Base-by-base conservation (phyloP, 345 rosid species). In the Stellera chamaejasme region DNA sequence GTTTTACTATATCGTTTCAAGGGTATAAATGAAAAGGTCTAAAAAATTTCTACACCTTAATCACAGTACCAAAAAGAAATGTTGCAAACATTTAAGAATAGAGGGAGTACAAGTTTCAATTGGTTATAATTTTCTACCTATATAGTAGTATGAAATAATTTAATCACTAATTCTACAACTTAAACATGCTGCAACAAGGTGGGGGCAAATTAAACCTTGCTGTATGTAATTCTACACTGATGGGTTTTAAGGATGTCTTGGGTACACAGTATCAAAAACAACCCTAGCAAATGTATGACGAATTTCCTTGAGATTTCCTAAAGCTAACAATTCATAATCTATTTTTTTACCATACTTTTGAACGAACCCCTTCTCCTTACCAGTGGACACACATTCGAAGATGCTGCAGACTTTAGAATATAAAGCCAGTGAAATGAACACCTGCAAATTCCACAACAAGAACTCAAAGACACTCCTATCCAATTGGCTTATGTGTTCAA, bases 211-310 rank as follows among this genome's bases (percentile, higher is more conserved):
- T 52, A 58, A 45, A 16, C 47, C 52, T 28, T 58, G 25, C 14
- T 14, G 11, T 5, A 50, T 32, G 7, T 28, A 42, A 45, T 19
- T 19, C 23, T 19, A 19, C 23, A 19, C 1, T 19, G 23, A 0
- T 19, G 23, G 23, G 23, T 19, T 19, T 32, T 32, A 32, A 8
- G 39, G 59, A 50, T 66, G 56, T 43, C 69, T 61, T 10, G 96
- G 97, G 66, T 75, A 93, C 12, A 90, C 66, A 4, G 96, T 87
- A 65, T 94, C 92, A 25, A 94, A 90, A 45, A 87, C 87, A 50
- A 85, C 72, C 77, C 96, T 83, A 5, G 96, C 96, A 75, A 94
- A 87, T 4, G 66, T 70, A 76, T 81, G 87, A 43, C 89, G 75
- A 14, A 63, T 62, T 62, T 94, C 96, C 13, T 52, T 55, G 45